Evolutionary conservation across 2,329 filamentous ascomycete genomes (phyloP).

Genomic region (Cyclaneusma minus): DNA sequence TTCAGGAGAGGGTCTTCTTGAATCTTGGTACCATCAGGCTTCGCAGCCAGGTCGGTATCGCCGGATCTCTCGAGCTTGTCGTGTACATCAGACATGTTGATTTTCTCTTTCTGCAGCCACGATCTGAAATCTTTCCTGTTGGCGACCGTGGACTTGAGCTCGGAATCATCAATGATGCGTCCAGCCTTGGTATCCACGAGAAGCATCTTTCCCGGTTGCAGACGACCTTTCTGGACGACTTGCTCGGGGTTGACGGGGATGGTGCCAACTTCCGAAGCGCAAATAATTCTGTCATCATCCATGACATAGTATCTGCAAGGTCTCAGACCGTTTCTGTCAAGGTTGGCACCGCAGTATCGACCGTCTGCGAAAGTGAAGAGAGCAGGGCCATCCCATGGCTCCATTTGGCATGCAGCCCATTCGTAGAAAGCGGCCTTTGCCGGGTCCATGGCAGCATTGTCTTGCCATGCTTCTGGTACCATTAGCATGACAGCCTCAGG

Average conservation of each 20-base stretch:
- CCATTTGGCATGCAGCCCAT: conserved; percentile 98
- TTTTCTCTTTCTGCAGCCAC: conserved; percentile 76
- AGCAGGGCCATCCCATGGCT: conserved; percentile 94
- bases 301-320: conserved; percentile 96
- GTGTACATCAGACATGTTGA: conserved; percentile 65
- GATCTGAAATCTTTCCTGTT: conserved; percentile 72
- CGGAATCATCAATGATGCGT: conserved; percentile 84
- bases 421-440: conserved; percentile 96
- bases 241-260: conserved; percentile 82
- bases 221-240: conserved; percentile 80
- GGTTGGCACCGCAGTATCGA: conserved; percentile 89
- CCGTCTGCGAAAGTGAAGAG: conserved; percentile 96
- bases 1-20: conserved; percentile 75
- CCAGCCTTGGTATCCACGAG: conserved; percentile 81
- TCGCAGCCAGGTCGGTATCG: conserved; percentile 46
- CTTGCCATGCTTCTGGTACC: conserved; percentile 97
- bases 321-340: conserved; percentile 87
- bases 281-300: conserved; percentile 93
- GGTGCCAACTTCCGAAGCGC: conserved; percentile 89
- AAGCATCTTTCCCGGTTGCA: conserved; percentile 92
- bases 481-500: conserved; percentile 97
- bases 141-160: conserved; percentile 82
- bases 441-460: conserved; percentile 80
- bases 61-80: conserved; percentile 41
- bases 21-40: conserved; percentile 52